Conservation (phyloP, 1,139 yeast genomes). For the Yamadazyma mexicana region DNA sequence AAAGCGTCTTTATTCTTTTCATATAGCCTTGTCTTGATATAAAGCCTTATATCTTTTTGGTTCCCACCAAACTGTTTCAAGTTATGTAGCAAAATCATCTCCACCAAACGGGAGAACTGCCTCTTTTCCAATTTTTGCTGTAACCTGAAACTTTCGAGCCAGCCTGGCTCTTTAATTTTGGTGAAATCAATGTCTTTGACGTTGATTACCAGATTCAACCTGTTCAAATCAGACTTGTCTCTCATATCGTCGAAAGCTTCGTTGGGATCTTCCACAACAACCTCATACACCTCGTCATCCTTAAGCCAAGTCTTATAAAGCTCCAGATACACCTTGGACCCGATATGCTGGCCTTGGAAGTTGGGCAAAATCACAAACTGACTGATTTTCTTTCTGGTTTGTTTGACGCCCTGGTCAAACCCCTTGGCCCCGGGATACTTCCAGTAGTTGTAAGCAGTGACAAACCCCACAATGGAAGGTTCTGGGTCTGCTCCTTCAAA, state of each 20-base stretch:
- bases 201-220: constrained; percentile 33
- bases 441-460: constrained; percentile 86
- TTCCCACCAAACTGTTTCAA: constrained; percentile 28
- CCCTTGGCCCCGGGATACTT: constrained; percentile 57
- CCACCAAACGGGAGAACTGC: constrained; percentile 75
- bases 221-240: constrained; percentile 73
- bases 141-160: constrained; percentile 42
- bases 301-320: constrained; percentile 56
- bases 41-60: constrained; percentile 49
- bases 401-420: constrained; percentile 51
- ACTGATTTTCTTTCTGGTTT: constrained; percentile 73
- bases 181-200: constrained; percentile 20
- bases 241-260: constrained; percentile 90
- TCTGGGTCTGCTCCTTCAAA: constrained; percentile 31
- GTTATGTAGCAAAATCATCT: constrained; percentile 64
- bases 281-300: constrained; percentile 59
- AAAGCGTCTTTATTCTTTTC: constrained; percentile 80
- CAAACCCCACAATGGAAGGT: constrained; percentile 66
- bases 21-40: constrained; percentile 71
- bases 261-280: constrained; percentile 94
- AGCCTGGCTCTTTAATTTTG: constrained; percentile 25
- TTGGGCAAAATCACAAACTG: constrained; percentile 87
- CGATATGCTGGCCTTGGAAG: constrained; percentile 70
- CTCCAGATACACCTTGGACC: constrained; percentile 61
- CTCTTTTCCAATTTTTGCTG: constrained; percentile 68